Evolutionary conservation across 352 stramenopile genomes (phyloP), one percentile per base, ranked within the genome.

Genomic region (Pythium apleroticum): DNA sequence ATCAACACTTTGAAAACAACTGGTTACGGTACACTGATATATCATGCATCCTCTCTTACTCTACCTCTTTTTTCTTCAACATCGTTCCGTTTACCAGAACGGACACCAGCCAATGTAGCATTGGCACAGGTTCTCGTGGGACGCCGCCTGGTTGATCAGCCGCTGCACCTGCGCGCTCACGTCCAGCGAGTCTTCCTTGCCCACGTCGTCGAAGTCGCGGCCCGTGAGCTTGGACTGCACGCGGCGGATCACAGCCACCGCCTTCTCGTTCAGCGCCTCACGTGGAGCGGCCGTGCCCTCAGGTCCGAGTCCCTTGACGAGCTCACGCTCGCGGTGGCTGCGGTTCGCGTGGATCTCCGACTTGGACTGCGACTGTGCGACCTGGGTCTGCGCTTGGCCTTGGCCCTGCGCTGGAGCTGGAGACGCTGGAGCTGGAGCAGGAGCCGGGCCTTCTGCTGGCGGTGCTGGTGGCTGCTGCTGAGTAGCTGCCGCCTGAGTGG

Each of bases 221-320:
- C 98, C 98, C 10, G 93, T 98, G 27, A 99, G 88, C 75, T 99
- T 99, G 60, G 98, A 95, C 69, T 99, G 96, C 41, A 99, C 96
- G n/a, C 98, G 91, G 46, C 88, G 81, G 71, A 99, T 98, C 48
- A 99, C 97, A 11, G 96, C 97, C 19, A 99, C 83, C 0, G 97
- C 96, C 68, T 97, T 96, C 69, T 98, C 93, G 75, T 99, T 98
- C 55, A 98, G 76, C 20, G 90, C 89, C 63, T 98, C 95, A 52
- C 74, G 75, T 17, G 90, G 88, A 2, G 88, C 86, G 7, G 72
- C 85, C 0, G 82, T 78, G 24, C 89, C 90, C 68, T 97, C 90
- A 0, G 84, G 85, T 1, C 90, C 90, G 3, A 97, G 57, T 24
- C 84, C 80, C 54, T 80, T 80, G 30, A 96, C 74, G 33, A 97